A percentile compares a stretch with the other conserved stretches of the same genome.
These are phyloP conservation scores for Fusarium udum DNA, from an alignment of 2,329 filamentous ascomycete species.

Conservation along the genomic window DNA sequence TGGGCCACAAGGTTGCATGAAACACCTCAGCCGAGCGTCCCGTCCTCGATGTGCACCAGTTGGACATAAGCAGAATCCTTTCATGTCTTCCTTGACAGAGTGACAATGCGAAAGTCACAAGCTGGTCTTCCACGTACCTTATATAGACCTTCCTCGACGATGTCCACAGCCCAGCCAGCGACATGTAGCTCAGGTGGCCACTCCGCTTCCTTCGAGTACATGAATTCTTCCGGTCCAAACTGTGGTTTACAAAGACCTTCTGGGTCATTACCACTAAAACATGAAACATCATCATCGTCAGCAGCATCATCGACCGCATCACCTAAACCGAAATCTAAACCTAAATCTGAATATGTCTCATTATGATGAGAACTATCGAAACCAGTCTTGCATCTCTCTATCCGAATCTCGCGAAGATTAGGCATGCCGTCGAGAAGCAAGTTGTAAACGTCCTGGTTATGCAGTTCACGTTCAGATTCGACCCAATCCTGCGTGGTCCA, in stretches of 20 bases:
- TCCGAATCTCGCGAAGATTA: constrained; percentile 2
- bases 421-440: neutral
- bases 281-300: neutral
- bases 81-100: neutral
- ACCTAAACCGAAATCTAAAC: neutral
- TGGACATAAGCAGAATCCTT: neutral
- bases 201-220: neutral
- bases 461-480: neutral
- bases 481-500: rapidly evolving
- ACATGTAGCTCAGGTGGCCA: neutral
- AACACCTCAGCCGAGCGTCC: neutral
- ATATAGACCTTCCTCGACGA: neutral
- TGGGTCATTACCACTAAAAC: neutral
- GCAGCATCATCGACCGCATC: no score
- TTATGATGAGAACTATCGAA: rapidly evolving
- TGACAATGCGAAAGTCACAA: neutral
- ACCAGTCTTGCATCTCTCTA: neutral
- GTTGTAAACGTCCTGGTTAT: neutral
- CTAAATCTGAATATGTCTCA: neutral
- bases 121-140: neutral
- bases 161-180: neutral
- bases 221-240: neutral
- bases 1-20: neutral
- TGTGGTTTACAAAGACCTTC: neutral
- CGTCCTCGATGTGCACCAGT: neutral